Evolutionary conservation across 2,329 filamentous ascomycete genomes (phyloP).

Genomic region (Colletotrichum acutatum): DNA sequence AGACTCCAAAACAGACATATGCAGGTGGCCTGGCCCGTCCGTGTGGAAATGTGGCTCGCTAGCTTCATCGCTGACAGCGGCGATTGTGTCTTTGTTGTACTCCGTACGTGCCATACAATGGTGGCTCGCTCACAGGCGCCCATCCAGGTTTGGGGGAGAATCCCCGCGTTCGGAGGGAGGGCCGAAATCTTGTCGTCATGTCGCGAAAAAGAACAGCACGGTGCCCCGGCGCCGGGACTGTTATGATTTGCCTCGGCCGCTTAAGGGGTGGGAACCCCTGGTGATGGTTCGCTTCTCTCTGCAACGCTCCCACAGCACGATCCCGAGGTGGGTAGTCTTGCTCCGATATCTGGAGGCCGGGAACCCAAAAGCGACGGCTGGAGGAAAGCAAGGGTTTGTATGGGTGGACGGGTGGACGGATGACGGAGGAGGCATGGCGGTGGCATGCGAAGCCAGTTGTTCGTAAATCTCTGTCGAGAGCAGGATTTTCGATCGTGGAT

Average conservation of each 20-base stretch:
- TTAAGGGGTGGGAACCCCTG: not conserved
- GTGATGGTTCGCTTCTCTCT: not conserved
- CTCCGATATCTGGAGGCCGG: not conserved
- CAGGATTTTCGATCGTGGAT: constrained; percentile 2
- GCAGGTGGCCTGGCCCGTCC: not conserved
- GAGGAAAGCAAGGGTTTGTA: not conserved
- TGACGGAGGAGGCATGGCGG: not conserved
- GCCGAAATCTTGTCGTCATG: constrained; percentile 18
- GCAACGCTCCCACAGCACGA: not conserved
- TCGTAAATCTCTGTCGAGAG: not conserved
- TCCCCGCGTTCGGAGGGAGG: constrained; percentile 10
- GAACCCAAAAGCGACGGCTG: not conserved
- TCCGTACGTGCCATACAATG: not conserved
- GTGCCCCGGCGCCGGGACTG: constrained; percentile 5
- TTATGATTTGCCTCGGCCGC: constrained; percentile 1
- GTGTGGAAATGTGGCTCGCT: not conserved
- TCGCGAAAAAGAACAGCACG: not conserved
- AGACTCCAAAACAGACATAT: not conserved
- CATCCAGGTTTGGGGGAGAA: constrained; percentile 6
- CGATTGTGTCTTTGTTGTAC: constrained; percentile 8
- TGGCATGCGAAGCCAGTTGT: not conserved
- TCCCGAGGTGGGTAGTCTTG: not conserved
- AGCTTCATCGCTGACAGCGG: constrained; percentile 9
- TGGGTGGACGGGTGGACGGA: not conserved
- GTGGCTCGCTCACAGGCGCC: not conserved